These are phyloP conservation scores for Ambrosia hybrid DNA, from an alignment of 140 eudicot species.

Conservation along the genomic window DNA sequence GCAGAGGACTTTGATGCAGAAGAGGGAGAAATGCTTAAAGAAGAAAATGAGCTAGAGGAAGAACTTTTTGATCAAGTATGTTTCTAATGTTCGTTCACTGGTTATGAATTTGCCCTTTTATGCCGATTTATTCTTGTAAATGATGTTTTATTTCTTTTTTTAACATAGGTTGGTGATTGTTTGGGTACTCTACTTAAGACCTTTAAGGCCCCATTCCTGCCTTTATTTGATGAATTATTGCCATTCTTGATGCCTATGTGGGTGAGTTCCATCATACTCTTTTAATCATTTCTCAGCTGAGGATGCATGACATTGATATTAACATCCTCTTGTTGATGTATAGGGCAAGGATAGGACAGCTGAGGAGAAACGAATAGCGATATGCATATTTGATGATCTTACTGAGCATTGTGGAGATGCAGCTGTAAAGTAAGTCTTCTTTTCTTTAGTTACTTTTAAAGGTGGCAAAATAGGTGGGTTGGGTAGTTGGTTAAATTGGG, in stretches of 20 bases:
- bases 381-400: slow-evolving; percentile 71
- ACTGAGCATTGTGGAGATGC: slow-evolving; percentile 71
- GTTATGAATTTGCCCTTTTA: slow-evolving; percentile 1
- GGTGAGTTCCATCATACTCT: slow-evolving; percentile 43
- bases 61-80: slow-evolving; percentile 65
- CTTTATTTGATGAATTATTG: slow-evolving; percentile 59
- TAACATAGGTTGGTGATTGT: slow-evolving; percentile 63
- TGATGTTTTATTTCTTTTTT: slow-evolving; percentile 2
- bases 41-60: slow-evolving; percentile 71
- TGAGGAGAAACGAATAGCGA: slow-evolving; percentile 65
- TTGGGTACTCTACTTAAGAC: slow-evolving; percentile 60
- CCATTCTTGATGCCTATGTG: slow-evolving; percentile 63
- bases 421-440: slow-evolving; percentile 51
- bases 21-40: slow-evolving; percentile 67
- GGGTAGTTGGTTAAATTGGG: neutral
- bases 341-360: slow-evolving; percentile 69
- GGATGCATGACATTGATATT: slow-evolving; percentile 4
- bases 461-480: neutral
- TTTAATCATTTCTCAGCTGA: neutral
- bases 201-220: slow-evolving; percentile 56
- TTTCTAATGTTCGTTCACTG: neutral
- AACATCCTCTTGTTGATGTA: neutral
- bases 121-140: neutral
- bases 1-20: slow-evolving; percentile 77
- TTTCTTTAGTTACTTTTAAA: slow-evolving; percentile 7